Conservation (phyloP, 495 filamentous ascomycete species). For the Delitschia confertaspora region DNA sequence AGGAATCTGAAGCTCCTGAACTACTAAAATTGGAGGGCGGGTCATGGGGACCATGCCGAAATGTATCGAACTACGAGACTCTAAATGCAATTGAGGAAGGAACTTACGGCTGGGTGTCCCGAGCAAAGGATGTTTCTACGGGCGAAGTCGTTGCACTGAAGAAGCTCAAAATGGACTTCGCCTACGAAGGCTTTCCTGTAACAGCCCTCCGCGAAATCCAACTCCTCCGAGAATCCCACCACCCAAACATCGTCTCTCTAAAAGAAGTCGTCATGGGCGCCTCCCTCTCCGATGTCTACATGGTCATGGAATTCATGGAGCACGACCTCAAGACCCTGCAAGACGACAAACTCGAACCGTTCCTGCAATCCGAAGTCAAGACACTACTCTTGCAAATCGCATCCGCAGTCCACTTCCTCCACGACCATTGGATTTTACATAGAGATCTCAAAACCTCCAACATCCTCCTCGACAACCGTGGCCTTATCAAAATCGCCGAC, state of each 20-base stretch:
- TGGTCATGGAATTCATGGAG: constrained; percentile 97
- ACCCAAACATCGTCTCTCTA: constrained; percentile 69
- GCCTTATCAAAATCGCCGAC: constrained; percentile 91
- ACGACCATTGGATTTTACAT: constrained; percentile 86
- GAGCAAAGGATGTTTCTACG: constrained; percentile 69
- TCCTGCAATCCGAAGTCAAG: constrained; percentile 87
- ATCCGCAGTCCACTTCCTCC: constrained; percentile 76
- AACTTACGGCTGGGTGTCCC: constrained; percentile 87
- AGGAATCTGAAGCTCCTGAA: constrained; percentile 49
- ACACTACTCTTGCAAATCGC: constrained; percentile 76
- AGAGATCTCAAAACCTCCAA: constrained; percentile 96
- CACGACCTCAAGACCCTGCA: constrained; percentile 94
- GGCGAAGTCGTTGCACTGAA: constrained; percentile 88
- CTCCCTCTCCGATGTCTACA: constrained; percentile 76
- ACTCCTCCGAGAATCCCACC: constrained; percentile 53
- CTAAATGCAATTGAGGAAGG: constrained; percentile 97
- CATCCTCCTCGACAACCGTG: constrained; percentile 89
- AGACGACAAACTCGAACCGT: constrained; percentile 89
- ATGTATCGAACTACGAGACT: constrained; percentile 82
- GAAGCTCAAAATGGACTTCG: constrained; percentile 83
- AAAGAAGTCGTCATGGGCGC: constrained; percentile 81
- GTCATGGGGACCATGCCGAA: constrained; percentile 64
- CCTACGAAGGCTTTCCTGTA: constrained; percentile 79
- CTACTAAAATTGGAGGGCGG: constrained; percentile 63
- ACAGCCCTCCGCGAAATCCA: constrained; percentile 88